These are phyloP conservation scores for Verbascum thapsus DNA, from an alignment of 257 asterid genomes.

Conservation along the genomic window DNA sequence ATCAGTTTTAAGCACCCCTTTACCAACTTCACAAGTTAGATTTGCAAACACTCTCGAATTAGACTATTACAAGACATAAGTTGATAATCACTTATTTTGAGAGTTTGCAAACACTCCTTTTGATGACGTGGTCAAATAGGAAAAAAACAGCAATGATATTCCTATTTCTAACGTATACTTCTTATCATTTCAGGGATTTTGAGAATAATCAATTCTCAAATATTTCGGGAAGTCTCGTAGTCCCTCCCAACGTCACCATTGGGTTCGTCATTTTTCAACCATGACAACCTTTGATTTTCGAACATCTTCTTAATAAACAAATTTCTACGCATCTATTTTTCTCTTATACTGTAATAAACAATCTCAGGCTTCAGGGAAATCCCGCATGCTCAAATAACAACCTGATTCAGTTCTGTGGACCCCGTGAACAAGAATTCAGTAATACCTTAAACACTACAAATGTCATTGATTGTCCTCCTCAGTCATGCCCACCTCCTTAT, in stretches of 20 bases:
- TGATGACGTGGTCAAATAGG: not conserved
- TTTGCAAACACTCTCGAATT: too few relatives aligned
- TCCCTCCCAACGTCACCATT: conserved; percentile 64
- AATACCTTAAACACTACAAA: conserved; percentile 32
- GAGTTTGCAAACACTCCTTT: too few relatives aligned
- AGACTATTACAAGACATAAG: too few relatives aligned
- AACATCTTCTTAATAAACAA: too few relatives aligned
- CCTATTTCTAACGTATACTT: too few relatives aligned
- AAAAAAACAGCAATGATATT: not conserved
- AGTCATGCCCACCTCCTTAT: conserved; percentile 59
- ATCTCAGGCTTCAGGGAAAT: conserved; percentile 82
- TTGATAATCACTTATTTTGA: too few relatives aligned
- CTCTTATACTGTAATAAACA: conserved; percentile 1
- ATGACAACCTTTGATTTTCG: too few relatives aligned
- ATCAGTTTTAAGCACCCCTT: too few relatives aligned
- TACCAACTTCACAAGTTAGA: too few relatives aligned
- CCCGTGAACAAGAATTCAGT: conserved; percentile 47
- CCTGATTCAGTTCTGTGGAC: conserved; percentile 47
- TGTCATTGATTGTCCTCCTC: conserved; percentile 41
- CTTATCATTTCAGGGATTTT: conserved; percentile 73
- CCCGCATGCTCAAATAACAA: conserved; percentile 56
- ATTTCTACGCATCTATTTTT: not conserved
- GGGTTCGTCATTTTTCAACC: conserved; percentile 64
- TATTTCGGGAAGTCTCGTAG: conserved; percentile 50
- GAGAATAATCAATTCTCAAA: conserved; percentile 54